Percentiles rank a stretch among this genome's conserved stretches.
phyloP scores from a whole-genome alignment of 495 filamentous ascomycete species.

The Penicillium psychrofluorescens region DNA sequence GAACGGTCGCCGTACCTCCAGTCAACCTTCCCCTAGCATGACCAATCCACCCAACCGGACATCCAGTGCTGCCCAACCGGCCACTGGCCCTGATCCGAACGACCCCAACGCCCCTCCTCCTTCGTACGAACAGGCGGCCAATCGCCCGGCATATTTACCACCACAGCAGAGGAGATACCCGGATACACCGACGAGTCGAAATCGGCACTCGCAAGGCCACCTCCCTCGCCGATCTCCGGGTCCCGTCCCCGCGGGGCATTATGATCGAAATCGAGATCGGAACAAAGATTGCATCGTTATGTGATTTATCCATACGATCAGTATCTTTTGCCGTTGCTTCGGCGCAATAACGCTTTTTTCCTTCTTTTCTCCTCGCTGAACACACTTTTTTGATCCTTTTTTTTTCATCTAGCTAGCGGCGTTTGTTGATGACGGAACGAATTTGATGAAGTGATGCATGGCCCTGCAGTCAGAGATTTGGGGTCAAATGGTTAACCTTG shows the following conservation, averaged over 20 bases:
- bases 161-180: constrained; percentile 32
- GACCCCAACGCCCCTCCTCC: constrained; percentile 62
- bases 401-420: too few relatives aligned
- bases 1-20: constrained; percentile 5
- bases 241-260: constrained; percentile 4
- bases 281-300: constrained; percentile 41
- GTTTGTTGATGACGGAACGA: constrained; percentile 11
- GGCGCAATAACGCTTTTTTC: neutral
- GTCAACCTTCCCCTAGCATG: constrained; percentile 7
- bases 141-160: constrained; percentile 54
- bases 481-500: too few relatives aligned
- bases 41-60: constrained; percentile 11
- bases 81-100: constrained; percentile 20
- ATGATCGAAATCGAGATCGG: constrained; percentile 19
- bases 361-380: neutral
- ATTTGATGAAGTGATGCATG: constrained; percentile 8
- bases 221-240: constrained; percentile 6
- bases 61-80: constrained; percentile 21
- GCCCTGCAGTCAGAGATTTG: too few relatives aligned
- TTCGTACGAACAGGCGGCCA: constrained; percentile 74
- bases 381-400: neutral
- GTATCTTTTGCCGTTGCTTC: too few relatives aligned
- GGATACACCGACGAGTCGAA: constrained; percentile 5
- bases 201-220: too few relatives aligned
- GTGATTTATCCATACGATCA: constrained; percentile 14